These are phyloP conservation scores for Fusarium pseudonygamai DNA, from an alignment of 2,329 filamentous ascomycete species.

Conservation along the genomic window DNA sequence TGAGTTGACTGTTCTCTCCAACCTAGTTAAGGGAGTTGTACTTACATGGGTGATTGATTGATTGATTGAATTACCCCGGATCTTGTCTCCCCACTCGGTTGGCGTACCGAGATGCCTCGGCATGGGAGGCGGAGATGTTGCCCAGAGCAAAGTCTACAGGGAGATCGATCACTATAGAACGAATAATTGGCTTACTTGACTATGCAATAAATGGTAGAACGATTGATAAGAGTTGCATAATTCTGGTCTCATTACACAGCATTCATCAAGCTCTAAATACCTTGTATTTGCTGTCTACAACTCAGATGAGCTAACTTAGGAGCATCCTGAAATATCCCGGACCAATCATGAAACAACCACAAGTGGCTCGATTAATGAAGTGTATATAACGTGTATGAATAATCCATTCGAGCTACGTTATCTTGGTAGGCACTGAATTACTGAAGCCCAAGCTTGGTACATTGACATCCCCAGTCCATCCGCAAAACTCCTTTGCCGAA, in stretches of 20 bases:
- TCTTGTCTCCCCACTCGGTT: constrained; percentile 16
- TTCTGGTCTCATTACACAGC: not conserved
- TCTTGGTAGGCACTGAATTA: not conserved
- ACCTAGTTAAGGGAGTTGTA: not conserved
- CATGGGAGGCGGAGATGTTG: constrained; percentile 1
- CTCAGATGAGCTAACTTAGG: not conserved
- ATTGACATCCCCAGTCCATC: not conserved
- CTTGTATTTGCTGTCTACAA: not conserved
- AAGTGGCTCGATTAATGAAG: not conserved
- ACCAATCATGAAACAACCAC: not conserved
- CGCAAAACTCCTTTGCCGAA: constrained; percentile 35
- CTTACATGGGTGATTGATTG: constrained; percentile 2
- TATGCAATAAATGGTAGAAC: not conserved
- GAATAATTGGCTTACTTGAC: not conserved
- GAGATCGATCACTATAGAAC: not conserved
- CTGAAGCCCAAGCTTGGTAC: not conserved
- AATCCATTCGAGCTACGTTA: not conserved
- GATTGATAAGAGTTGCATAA: not conserved
- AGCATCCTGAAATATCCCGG: not conserved
- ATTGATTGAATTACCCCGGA: constrained; percentile 8
- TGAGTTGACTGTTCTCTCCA: not conserved
- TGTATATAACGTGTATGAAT: not conserved
- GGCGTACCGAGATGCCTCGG: constrained; percentile 15
- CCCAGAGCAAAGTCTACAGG: not conserved
- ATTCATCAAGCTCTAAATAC: not conserved